phyloP scores from a whole-genome alignment of 2,329 filamentous ascomycete species.

The Claviceps arundinis region DNA sequence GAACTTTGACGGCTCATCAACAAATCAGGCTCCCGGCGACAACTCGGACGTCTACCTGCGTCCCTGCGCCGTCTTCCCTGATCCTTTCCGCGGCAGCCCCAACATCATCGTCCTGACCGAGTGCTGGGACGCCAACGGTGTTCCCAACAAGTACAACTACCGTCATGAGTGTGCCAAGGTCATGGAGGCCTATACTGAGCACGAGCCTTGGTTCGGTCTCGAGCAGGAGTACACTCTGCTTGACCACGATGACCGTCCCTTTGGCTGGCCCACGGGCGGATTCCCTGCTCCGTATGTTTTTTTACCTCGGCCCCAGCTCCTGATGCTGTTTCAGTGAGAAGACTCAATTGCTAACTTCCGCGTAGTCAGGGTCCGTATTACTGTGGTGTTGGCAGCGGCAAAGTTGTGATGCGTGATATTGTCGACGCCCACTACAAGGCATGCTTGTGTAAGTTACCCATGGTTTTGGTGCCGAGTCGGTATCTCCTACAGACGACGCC shows the following conservation, averaged over 20 bases:
- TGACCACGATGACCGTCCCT: conserved; percentile 74
- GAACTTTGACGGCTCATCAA: conserved; percentile 67
- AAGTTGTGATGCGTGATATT: conserved; percentile 95
- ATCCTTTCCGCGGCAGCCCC: conserved; percentile 78
- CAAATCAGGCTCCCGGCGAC: conserved; percentile 80
- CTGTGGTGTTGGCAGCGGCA: conserved; percentile 92
- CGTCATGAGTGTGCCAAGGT: conserved; percentile 81
- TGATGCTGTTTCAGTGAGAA: no score
- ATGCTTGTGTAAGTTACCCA: conserved; percentile 46
- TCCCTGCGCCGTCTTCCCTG: conserved; percentile 76
- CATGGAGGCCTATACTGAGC: conserved; percentile 73
- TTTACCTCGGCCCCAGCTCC: not conserved
- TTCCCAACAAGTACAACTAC: conserved; percentile 97
- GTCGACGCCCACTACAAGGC: conserved; percentile 56
- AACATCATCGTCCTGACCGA: conserved; percentile 92
- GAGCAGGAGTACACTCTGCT: conserved; percentile 86
- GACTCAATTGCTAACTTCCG: conserved; percentile 4
- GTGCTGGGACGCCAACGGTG: conserved; percentile 88
- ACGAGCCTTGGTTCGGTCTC: conserved; percentile 93
- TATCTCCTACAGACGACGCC: not conserved
- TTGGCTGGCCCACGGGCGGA: conserved; percentile 57
- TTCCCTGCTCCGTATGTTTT: conserved; percentile 59
- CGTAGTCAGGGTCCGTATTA: conserved; percentile 30
- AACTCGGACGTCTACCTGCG: conserved; percentile 97
- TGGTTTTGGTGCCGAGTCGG: not conserved